Percentiles rank a stretch among this genome's conserved stretches.
Conservation (phyloP, 2,329 filamentous ascomycete genomes). For the Fusarium oligoseptatum region DNA sequence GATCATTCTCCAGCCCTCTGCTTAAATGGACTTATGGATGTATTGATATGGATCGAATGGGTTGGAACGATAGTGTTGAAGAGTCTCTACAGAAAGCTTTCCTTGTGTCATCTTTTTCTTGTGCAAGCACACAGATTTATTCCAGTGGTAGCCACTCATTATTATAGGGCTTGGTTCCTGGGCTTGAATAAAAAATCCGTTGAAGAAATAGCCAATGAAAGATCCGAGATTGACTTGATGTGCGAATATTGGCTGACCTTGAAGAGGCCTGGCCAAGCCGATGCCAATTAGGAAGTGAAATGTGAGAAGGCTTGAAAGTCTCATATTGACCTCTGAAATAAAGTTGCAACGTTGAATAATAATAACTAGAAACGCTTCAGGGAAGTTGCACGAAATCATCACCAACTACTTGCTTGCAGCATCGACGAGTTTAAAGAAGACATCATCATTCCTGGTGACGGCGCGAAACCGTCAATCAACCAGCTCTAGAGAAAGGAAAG, state of each 20-base stretch:
- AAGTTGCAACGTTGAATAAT: no score
- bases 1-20: conserved; percentile 10
- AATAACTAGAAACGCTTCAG: no score
- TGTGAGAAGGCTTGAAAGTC: no score
- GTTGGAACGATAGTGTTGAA: not conserved
- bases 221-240: not conserved
- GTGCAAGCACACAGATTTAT: conserved; percentile 1
- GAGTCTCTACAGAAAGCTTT: not conserved
- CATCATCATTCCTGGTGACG: not conserved
- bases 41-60: not conserved
- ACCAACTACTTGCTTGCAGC: not conserved
- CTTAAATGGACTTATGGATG: not conserved
- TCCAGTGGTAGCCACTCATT: not conserved
- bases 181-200: not conserved
- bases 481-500: not conserved
- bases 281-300: no score
- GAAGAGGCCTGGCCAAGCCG: no score
- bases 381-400: not conserved
- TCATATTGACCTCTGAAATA: no score
- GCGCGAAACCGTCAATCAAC: not conserved
- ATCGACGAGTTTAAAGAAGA: not conserved
- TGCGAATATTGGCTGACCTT: not conserved
- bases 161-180: not conserved
- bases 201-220: not conserved
- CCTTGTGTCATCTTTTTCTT: not conserved